Conservation (phyloP, 1,284 basidiomycete species). For the Cutaneotrichosporon daszewskae region DNA sequence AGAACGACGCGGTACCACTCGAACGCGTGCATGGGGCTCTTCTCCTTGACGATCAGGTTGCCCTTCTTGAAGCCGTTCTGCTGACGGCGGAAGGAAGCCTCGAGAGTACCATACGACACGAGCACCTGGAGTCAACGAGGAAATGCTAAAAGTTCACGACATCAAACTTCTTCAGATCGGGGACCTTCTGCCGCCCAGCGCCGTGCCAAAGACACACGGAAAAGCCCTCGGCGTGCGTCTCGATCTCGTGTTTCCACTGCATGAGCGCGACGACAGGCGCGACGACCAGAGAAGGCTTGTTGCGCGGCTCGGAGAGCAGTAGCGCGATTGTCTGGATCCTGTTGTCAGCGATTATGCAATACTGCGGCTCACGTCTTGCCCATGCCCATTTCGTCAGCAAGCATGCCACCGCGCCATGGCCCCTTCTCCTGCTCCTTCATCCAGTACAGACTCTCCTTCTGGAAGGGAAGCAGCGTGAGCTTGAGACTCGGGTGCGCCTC, state of each 20-base stretch:
- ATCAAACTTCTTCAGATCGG: conserved; percentile 75
- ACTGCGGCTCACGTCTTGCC: conserved; percentile 60
- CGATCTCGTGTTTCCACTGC: conserved; percentile 97
- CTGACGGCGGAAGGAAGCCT: conserved; percentile 90
- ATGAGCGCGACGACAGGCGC: conserved; percentile 97
- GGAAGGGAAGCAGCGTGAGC: conserved; percentile 59
- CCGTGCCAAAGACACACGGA: conserved; percentile 90
- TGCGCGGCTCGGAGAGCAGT: conserved; percentile 60
- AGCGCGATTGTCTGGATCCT: conserved; percentile 96
- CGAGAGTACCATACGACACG: conserved; percentile 68
- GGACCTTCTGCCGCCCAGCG: conserved; percentile 52
- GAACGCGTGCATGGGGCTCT: conserved; percentile 76
- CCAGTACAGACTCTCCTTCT: conserved; percentile 91
- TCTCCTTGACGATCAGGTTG: conserved; percentile 78
- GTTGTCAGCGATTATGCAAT: background rate
- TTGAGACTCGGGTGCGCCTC: conserved; percentile 77
- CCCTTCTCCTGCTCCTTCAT: conserved; percentile 90
- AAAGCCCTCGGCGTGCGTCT: conserved; percentile 68
- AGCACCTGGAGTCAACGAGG: conserved; percentile 29
- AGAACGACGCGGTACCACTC: conserved; percentile 74
- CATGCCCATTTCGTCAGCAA: conserved; percentile 78
- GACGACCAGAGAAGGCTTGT: conserved; percentile 81
- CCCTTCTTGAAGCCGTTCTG: conserved; percentile 85
- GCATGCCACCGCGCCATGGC: conserved; percentile 84
- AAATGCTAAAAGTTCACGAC: conserved; percentile 57